Base-by-base conservation (phyloP, 202 grass and related monocot genomes). In the Carex sylvatica region DNA sequence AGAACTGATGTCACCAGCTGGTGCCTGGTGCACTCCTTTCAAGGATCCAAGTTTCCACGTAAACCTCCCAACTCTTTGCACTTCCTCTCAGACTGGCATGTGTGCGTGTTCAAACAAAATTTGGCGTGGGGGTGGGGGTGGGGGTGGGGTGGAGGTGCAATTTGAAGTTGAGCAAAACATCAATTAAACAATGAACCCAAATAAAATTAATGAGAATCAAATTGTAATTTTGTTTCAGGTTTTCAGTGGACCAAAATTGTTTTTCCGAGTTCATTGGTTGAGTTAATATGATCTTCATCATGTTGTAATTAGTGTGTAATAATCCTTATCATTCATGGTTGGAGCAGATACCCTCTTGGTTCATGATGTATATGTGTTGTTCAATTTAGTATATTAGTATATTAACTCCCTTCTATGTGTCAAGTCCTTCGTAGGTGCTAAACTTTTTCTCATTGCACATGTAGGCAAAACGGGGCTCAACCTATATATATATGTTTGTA, bases 41-140 rank as follows among this genome's bases (percentile, higher is more conserved):
- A 93, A 84, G 60, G 87, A 91, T 88, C 84, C 59, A 42, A 61
- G 66, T 82, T 88, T 88, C 61, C 35, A 65, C 74, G 91, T 97
- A 97, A 78, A 65, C 28, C 84, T 36, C 23, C 26, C 63, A 33
- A 30, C 36, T 77, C 70, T 10, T 12, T 15, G 11, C 30, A 67
- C 12, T 83, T 61, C 59, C 20, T 62, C 51, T 62, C 31, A 80
- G 40, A 58, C 24, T 77, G 58, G 14, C 73, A 18, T 35, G 70
- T 11, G 20, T 11, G 18, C 67, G n/a, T 16, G 13, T 10, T 1
- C 3, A 9, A 36, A 55, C 38, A 46, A 9, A 55, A 35, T 61
- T 16, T 3, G 31, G 4, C n/a, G n/a, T n/a, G 16, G 51, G 52
- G 16, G 26, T 14, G 15, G 31, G 3, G 33, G 3, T 35, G 2